Base-by-base conservation (phyloP, 768 basidiomycete species). In the Naganishia friedmannii region DNA sequence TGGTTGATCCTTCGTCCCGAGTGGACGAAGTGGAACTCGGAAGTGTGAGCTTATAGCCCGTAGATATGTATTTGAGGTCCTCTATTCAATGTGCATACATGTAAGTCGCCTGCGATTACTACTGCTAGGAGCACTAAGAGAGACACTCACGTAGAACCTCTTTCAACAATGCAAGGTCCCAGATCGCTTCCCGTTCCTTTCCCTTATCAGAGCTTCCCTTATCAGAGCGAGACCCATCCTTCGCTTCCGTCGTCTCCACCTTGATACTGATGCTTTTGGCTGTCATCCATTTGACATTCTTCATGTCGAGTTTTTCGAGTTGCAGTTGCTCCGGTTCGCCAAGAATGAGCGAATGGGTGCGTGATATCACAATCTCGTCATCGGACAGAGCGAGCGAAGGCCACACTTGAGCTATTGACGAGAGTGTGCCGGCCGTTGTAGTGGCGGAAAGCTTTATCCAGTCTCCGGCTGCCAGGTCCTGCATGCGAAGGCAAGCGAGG, bases 101-200 rank as follows among this genome's bases (percentile, higher is more conserved):
- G 57, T 58, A 9, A 39, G 42, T 17, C 42, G 42, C n/a, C 57
- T 23, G n/a, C 23, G n/a, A 15, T 39, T 23, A 58, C n/a, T 23
- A 58, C n/a, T 58, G 57, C 32, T n/a, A 58, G 32, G 34, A n/a
- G 13, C 48, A 12, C 48, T 21, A 13, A 51, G 7, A 21, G 57
- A 32, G 29, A 8, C 10, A 63, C 60, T 42, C 28, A 63, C 60
- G 56, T 67, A 32, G 48, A 53, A 48, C 65, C 34, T 80, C 77
- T 48, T 78, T 78, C 28, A 79, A 8, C 53, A 76, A 71, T 6
- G 73, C 75, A 56, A 73, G 55, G 1, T 73, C 45, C 76, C 77
- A 81, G 53, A 66, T 65, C 17, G 45, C 55, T 65, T 80, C 78
- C 28, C 76, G 72, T 8, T 75, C 69, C 34, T 58, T 65, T 58